Evolutionary conservation across 2,329 filamentous ascomycete species (phyloP).

Genomic region (Colletotrichum aenigma): DNA sequence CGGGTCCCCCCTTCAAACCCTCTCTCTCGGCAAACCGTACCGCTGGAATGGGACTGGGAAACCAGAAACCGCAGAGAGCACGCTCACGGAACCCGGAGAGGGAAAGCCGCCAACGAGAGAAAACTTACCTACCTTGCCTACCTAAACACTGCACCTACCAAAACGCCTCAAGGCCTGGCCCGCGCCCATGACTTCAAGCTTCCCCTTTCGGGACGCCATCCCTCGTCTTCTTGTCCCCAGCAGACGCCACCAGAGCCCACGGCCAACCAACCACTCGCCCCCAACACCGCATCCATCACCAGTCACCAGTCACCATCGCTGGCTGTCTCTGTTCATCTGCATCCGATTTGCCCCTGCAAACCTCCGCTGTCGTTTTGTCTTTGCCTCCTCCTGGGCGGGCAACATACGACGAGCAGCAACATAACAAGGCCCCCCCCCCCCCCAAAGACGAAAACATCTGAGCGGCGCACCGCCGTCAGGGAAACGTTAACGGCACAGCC

Average conservation of each 20-base stretch:
- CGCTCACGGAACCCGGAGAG: not conserved
- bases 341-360: not conserved
- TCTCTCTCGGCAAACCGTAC: conserved; percentile 8
- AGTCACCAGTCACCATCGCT: not conserved
- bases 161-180: not conserved
- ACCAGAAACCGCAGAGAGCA: not conserved
- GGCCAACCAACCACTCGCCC: not conserved
- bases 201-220: not conserved
- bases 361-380: not conserved
- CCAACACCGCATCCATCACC: not conserved
- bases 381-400: not conserved
- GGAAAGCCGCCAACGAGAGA: not conserved
- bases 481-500: not conserved
- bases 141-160: not conserved
- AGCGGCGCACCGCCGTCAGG: not conserved
- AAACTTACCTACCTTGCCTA: not conserved
- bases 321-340: not conserved
- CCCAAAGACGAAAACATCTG: conserved; percentile 1
- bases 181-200: not conserved
- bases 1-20: not conserved
- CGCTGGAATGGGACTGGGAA: not conserved
- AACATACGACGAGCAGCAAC: not conserved
- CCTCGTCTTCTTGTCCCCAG: not conserved
- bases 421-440: not conserved
- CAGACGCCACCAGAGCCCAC: not conserved